Evolutionary conservation across 805 yeast species (phyloP).

Genomic region (Wickerhamomyces strasburgensis): DNA sequence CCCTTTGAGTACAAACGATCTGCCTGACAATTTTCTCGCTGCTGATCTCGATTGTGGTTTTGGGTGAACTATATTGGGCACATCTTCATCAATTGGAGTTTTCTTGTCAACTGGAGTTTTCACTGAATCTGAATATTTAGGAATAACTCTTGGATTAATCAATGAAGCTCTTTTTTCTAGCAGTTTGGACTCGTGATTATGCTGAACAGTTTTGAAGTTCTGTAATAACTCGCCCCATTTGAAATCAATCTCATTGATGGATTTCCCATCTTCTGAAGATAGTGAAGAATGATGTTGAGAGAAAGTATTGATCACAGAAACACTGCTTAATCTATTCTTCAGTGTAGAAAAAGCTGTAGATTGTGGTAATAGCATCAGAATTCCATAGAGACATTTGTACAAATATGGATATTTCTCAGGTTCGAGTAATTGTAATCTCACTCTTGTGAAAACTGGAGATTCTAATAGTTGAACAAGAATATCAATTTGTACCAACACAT

Average conservation of each 20-base stretch:
- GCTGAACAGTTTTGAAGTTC: slow-evolving; percentile 46
- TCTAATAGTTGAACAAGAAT: slow-evolving; percentile 85
- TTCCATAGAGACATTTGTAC: slow-evolving; percentile 85
- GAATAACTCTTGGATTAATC: slow-evolving; percentile 14
- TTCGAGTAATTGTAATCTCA: slow-evolving; percentile 82
- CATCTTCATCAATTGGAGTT: slow-evolving; percentile 2
- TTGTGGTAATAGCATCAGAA: slow-evolving; percentile 91
- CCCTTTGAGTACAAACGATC: slow-evolving; percentile 27
- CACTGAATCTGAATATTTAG: slow-evolving; percentile 17
- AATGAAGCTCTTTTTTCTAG: slow-evolving; percentile 11
- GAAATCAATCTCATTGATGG: slow-evolving; percentile 25
- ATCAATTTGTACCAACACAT: slow-evolving; percentile 80
- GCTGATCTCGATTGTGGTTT: slow-evolving; percentile 17
- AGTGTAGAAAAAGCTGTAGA: slow-evolving; percentile 83
- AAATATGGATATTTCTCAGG: slow-evolving; percentile 78
- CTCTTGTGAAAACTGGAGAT: slow-evolving; percentile 84
- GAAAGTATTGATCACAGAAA: slow-evolving; percentile 32
- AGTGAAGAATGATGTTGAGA: slow-evolving; percentile 5
- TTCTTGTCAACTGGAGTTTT: slow-evolving; percentile 14
- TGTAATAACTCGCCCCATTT: slow-evolving; percentile 40
- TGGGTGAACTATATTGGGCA: slow-evolving; percentile 2
- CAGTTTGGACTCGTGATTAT: slow-evolving; percentile 30
- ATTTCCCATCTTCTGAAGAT: slow-evolving; percentile 7
- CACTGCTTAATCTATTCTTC: slow-evolving; percentile 60
- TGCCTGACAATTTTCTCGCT: slow-evolving; percentile 27